Conservation (phyloP, 768 basidiomycete genomes). For the Coprinopsis cinerea region DNA sequence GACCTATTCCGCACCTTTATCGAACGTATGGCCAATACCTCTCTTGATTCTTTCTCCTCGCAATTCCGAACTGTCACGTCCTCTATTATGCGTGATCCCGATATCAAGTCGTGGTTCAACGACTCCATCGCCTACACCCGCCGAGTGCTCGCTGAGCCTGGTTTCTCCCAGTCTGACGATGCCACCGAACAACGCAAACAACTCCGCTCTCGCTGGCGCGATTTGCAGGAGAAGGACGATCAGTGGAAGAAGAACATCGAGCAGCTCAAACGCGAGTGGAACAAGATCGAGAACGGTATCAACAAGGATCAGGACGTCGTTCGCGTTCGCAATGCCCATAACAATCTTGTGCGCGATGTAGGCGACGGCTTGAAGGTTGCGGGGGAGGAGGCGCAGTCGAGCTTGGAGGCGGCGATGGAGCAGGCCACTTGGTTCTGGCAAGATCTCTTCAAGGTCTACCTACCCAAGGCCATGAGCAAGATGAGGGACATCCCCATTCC, state of each 20-base stretch:
- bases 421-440: slow-evolving; percentile 74
- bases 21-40: slow-evolving; percentile 47
- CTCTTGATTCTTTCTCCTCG: slow-evolving; percentile 43
- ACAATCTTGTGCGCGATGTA: slow-evolving; percentile 42
- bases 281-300: slow-evolving; percentile 40
- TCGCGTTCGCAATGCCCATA: slow-evolving; percentile 41
- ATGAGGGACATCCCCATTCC: slow-evolving; percentile 66
- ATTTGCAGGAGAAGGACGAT: slow-evolving; percentile 39
- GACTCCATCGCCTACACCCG: slow-evolving; percentile 44
- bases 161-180: slow-evolving; percentile 49
- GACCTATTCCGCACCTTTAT: slow-evolving; percentile 38
- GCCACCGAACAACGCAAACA: slow-evolving; percentile 34
- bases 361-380: slow-evolving; percentile 26
- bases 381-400: slow-evolving; percentile 19
- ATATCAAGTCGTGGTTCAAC: slow-evolving; percentile 49
- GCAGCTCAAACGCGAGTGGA: slow-evolving; percentile 37
- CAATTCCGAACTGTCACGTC: slow-evolving; percentile 37
- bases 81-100: slow-evolving; percentile 47
- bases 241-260: slow-evolving; percentile 51
- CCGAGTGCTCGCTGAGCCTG: slow-evolving; percentile 41
- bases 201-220: slow-evolving; percentile 45
- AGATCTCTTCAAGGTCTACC: slow-evolving; percentile 76
- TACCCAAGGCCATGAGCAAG: slow-evolving; percentile 49
- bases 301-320: slow-evolving; percentile 44
- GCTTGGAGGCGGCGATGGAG: slow-evolving; percentile 49